A percentile compares a stretch with the other conserved stretches of the same genome.
Conservation (phyloP, 2,329 filamentous ascomycete species). For the Xylariaceae sp. region DNA sequence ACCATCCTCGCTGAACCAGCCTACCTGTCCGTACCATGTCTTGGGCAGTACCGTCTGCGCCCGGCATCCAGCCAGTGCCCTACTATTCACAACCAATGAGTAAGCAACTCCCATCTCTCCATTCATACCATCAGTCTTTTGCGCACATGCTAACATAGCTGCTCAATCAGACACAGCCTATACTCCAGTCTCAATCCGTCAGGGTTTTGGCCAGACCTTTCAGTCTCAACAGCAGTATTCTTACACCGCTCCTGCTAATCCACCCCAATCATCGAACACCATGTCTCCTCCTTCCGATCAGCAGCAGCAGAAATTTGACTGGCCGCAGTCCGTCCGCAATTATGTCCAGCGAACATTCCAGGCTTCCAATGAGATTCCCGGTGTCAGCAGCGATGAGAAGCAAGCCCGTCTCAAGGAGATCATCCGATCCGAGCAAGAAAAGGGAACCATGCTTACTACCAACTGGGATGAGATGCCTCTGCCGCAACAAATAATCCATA, state of each 20-base stretch:
- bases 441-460: slow-evolving; percentile 71
- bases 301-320: slow-evolving; percentile 70
- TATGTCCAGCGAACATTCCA: slow-evolving; percentile 93
- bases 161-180: slow-evolving; percentile 48
- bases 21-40: slow-evolving; percentile 34
- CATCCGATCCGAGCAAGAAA: slow-evolving; percentile 82
- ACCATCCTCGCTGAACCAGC: neutral
- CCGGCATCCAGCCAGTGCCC: slow-evolving; percentile 38
- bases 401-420: slow-evolving; percentile 84
- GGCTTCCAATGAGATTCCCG: slow-evolving; percentile 69
- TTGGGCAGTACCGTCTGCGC: slow-evolving; percentile 39
- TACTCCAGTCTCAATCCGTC: slow-evolving; percentile 52
- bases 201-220: slow-evolving; percentile 44
- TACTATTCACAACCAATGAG: slow-evolving; percentile 38
- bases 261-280: slow-evolving; percentile 39
- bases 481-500: slow-evolving; percentile 82
- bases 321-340: slow-evolving; percentile 80
- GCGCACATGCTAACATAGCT: slow-evolving; percentile 38
- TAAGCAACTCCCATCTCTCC: slow-evolving; percentile 26
- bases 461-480: slow-evolving; percentile 86
- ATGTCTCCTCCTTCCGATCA: slow-evolving; percentile 45
- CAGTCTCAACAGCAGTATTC: slow-evolving; percentile 41
- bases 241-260: slow-evolving; percentile 44
- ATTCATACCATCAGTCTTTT: neutral
- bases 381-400: slow-evolving; percentile 73